phyloP scores from a whole-genome alignment of 2,329 filamentous ascomycete species.

The Colletotrichum caudatum region DNA sequence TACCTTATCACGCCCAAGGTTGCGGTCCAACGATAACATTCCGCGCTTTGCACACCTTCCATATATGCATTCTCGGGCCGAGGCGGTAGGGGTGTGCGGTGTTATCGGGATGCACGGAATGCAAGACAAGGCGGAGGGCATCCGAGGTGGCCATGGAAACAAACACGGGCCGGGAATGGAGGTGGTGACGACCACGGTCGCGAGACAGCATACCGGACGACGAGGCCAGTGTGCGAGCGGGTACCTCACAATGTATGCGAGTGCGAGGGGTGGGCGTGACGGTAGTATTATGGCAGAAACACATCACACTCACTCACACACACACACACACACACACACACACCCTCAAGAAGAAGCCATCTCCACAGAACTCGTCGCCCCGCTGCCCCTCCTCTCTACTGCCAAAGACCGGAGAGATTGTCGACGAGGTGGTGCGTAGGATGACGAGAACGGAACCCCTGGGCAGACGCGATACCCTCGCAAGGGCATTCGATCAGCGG shows the following conservation, averaged over 20 bases:
- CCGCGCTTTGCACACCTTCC: background rate
- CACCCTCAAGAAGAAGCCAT: background rate
- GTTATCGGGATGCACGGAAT: background rate
- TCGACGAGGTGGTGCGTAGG: background rate
- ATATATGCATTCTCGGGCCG: no score
- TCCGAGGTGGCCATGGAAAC: background rate
- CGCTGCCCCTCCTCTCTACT: no score
- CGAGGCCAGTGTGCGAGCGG: no score
- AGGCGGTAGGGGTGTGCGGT: no score
- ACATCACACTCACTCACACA: background rate
- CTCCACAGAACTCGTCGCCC: background rate
- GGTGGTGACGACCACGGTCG: background rate
- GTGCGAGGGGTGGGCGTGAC: no score
- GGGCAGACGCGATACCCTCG: background rate
- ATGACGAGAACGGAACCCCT: background rate
- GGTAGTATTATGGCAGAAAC: background rate
- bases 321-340: background rate
- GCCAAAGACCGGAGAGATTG: background rate
- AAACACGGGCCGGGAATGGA: background rate
- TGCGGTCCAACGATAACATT: background rate
- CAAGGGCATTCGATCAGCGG: conserved; percentile 17
- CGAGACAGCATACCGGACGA: background rate
- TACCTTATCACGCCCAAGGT: background rate
- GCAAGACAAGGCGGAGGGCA: background rate
- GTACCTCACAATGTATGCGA: no score